Base-by-base conservation (phyloP, 495 filamentous ascomycete genomes). In the Pyrenula massariospora region DNA sequence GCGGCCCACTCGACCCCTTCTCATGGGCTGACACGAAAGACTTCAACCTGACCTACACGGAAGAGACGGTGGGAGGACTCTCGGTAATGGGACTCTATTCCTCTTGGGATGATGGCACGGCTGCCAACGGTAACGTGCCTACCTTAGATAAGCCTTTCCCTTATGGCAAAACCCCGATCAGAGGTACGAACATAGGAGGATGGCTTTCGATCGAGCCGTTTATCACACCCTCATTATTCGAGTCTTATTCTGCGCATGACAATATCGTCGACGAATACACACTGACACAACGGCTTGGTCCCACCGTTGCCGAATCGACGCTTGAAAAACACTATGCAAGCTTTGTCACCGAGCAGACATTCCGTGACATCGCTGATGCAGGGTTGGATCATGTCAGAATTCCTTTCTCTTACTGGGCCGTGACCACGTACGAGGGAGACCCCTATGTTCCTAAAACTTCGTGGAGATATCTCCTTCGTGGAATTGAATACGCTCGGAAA, bases 341-440 rank as follows among this genome's bases (percentile, higher is more conserved):
- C 2, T 97, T 96, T 66, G 82, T 96, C 22, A 87, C 78, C 0
- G 88, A 93, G 63, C 72, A 84, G 53, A 90, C 89, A 22, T 94
- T 97, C 66, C 75, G 74, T 22, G 86, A 91, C 24, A 97, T 99
- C 58, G 77, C 77, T 25, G 84, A 84, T 22, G 94, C 94, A 1
- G 94, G 93, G 0, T 83, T 99, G 12, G 94, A 99, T 67, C 93
- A 99, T 68, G 87, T 99, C 10, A 87, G 94, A 52, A 95, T 99
- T 36, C 90, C 85, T 1, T 97, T 86, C 67, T 87, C 87, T 1
- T 99, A 99, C 76, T 99, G 94, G 94, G 89, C 90, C 0, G 84
- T 97, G 1, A 82, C 79, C 50, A 88, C 86, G 0, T 95, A 94
- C 65, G 83, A 86, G 25, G 86, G 78, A 19, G 93, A 99, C 63